A percentile compares a stretch with the other conserved stretches of the same genome.
These are phyloP conservation scores for Gracilaria gracilis DNA, from an alignment of 23 red algal genomes.

Conservation along the genomic window DNA sequence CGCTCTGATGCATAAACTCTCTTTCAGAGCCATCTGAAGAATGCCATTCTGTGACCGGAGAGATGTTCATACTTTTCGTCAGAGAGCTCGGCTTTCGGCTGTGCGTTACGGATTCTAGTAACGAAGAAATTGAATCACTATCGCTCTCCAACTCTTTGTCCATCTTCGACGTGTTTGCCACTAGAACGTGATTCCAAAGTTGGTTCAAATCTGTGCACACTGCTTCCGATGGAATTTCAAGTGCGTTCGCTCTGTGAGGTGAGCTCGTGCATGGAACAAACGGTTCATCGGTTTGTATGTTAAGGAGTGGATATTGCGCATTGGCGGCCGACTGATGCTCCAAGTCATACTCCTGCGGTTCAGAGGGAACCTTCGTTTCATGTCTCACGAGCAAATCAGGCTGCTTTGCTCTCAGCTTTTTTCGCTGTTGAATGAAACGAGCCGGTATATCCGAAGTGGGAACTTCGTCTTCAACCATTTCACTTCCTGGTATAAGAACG, in stretches of 20 bases:
- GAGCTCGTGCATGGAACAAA: background rate
- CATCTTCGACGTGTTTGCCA: constrained; percentile 27
- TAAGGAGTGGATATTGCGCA: background rate
- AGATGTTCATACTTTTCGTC: background rate
- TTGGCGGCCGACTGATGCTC: background rate
- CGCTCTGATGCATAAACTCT: background rate
- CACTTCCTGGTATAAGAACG: constrained; percentile 29
- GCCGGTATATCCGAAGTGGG: background rate
- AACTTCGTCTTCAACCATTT: constrained; percentile 38
- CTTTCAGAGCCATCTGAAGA: background rate
- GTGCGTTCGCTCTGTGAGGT: background rate
- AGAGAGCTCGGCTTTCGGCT: background rate
- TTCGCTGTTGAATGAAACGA: constrained; percentile 16
- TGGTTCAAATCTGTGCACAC: background rate
- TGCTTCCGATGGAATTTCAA: constrained; percentile 6
- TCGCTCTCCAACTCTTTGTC: constrained; percentile 16
- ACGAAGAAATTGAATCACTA: constrained; percentile 3
- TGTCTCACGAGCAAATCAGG: too few relatives aligned
- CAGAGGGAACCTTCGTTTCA: too few relatives aligned
- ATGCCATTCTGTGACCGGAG: constrained; percentile 21
- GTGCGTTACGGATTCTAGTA: background rate
- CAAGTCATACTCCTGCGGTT: too few relatives aligned
- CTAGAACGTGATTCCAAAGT: constrained; percentile 48
- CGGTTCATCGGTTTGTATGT: background rate
- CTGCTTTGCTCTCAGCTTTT: background rate